Evolutionary conservation across 2,329 filamentous ascomycete genomes (phyloP).

Genomic region (Neurospora crassa): DNA sequence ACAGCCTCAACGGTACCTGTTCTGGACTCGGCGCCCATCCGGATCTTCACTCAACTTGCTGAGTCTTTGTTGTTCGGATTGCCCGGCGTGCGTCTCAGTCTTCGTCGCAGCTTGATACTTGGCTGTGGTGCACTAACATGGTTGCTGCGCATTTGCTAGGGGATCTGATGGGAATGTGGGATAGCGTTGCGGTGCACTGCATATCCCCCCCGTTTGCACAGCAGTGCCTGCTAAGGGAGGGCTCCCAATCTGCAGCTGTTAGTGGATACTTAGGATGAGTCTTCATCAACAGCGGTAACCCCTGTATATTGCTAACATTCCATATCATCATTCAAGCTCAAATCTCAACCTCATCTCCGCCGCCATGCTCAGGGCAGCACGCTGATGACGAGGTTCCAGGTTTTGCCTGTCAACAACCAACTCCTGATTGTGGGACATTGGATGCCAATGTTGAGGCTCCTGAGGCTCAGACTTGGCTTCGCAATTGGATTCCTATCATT

Average conservation of each 20-base stretch:
- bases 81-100: neutral
- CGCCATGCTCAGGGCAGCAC: neutral
- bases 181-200: neutral
- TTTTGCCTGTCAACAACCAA: neutral
- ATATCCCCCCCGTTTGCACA: neutral
- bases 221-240: neutral
- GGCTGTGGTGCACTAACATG: neutral
- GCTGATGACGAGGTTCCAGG: neutral
- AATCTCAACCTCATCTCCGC: neutral
- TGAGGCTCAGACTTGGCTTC: neutral
- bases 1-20: neutral
- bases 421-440: neutral
- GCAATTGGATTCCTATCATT: neutral
- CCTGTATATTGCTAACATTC: neutral
- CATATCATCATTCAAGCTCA: neutral
- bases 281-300: rapidly evolving
- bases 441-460: neutral
- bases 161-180: neutral
- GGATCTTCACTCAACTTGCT: neutral
- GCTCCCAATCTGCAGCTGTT: neutral
- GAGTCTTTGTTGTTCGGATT: neutral
- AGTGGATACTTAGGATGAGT: neutral
- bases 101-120: neutral
- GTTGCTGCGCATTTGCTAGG: neutral
- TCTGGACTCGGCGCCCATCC: neutral